Conservation (phyloP, 805 yeast genomes). For the Candida bentonensis region DNA sequence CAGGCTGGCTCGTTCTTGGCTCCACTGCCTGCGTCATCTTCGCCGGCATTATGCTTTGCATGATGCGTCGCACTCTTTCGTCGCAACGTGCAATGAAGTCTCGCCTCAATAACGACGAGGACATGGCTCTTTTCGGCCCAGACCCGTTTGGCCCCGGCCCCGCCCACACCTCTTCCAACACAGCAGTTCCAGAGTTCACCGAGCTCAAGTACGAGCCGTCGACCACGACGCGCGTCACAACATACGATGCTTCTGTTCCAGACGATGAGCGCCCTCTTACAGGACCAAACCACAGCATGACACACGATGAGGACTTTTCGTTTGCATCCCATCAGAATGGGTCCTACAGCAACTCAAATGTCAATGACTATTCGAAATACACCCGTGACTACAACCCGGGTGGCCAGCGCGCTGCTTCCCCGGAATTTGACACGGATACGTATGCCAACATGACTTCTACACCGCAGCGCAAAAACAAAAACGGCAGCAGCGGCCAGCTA, state of each 20-base stretch:
- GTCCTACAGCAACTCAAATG: not conserved
- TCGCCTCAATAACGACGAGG: not conserved
- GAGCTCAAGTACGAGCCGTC: conserved; percentile 1
- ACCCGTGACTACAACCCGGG: not conserved
- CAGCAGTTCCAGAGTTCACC: not conserved
- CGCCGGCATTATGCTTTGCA: conserved; percentile 51
- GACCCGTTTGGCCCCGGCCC: not conserved
- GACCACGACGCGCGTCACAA: not conserved
- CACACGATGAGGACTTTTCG: not conserved
- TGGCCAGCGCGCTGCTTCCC: not conserved
- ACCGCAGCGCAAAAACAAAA: not conserved
- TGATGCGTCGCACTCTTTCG: conserved; percentile 49
- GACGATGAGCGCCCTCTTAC: conserved; percentile 1
- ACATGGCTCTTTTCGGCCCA: not conserved
- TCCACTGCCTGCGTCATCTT: conserved; percentile 54
- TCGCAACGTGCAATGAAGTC: not conserved
- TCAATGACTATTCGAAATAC: not conserved
- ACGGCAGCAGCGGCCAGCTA: too few species aligned
- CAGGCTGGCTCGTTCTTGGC: conserved; percentile 72
- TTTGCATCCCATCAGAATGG: not conserved
- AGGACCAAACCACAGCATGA: not conserved
- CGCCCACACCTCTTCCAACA: not conserved
- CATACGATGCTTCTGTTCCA: not conserved
- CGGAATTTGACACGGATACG: not conserved
- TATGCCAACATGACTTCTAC: not conserved